A percentile compares a stretch with the other conserved stretches of the same genome.
These are phyloP conservation scores for Mycena albidolilacea DNA, from an alignment of 768 basidiomycete species.

Conservation along the genomic window DNA sequence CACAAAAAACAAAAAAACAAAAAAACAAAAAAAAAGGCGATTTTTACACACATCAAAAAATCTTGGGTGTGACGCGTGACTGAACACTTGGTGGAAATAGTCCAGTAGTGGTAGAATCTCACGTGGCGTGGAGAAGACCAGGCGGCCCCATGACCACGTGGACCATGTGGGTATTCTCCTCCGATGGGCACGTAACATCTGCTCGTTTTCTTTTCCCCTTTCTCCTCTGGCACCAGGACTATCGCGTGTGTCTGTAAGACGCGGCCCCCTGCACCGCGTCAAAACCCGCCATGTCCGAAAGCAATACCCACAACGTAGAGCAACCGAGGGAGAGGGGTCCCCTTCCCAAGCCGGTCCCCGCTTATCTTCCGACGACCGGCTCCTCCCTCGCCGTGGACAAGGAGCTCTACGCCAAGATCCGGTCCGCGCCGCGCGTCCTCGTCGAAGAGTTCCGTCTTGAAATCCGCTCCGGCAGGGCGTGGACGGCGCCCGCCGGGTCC, in stretches of 20 bases:
- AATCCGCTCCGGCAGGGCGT: slow-evolving; percentile 41
- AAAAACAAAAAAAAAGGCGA: too few relatives aligned
- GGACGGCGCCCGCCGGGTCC: slow-evolving; percentile 40
- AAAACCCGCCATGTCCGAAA: slow-evolving; percentile 26
- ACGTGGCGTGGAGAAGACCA: slow-evolving; percentile 27
- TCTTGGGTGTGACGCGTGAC: too few relatives aligned
- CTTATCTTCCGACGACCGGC: slow-evolving; percentile 26
- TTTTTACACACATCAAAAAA: too few relatives aligned
- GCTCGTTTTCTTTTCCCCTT: slow-evolving; percentile 27
- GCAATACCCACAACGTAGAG: slow-evolving; percentile 3
- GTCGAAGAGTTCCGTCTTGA: slow-evolving; percentile 41
- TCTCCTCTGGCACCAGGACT: slow-evolving; percentile 23
- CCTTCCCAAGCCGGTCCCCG: slow-evolving; percentile 26
- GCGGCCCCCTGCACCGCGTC: slow-evolving; percentile 25
- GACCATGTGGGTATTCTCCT: slow-evolving; percentile 24
- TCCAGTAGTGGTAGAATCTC: slow-evolving; percentile 25
- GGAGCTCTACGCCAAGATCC: slow-evolving; percentile 40
- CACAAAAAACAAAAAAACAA: slow-evolving; percentile 27
- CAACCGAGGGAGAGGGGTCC: slow-evolving; percentile 26
- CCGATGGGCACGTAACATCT: slow-evolving; percentile 23
- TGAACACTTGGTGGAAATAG: too few relatives aligned
- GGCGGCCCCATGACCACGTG: slow-evolving; percentile 23
- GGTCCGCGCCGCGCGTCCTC: slow-evolving; percentile 31
- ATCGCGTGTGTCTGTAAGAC: slow-evolving; percentile 23
- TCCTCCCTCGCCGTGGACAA: slow-evolving; percentile 39